These are phyloP conservation scores for Mycocentrospora acerina DNA, from an alignment of 2,329 filamentous ascomycete species.

Conservation along the genomic window DNA sequence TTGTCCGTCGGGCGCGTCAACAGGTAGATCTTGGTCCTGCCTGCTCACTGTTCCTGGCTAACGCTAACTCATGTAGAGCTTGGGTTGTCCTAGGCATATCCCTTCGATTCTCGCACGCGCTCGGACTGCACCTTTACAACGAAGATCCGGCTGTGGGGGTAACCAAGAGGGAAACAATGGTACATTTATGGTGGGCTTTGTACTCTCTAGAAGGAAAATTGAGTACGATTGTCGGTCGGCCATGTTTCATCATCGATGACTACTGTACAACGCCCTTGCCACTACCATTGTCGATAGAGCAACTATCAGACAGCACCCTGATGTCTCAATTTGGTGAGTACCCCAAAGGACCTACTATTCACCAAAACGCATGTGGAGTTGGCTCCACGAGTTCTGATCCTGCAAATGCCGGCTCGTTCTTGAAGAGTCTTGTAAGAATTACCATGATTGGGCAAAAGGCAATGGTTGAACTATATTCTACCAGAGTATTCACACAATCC, in stretches of 20 bases:
- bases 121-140: slow-evolving; percentile 41
- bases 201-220: slow-evolving; percentile 37
- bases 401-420: no score
- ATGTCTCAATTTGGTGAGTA: neutral
- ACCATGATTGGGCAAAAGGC: slow-evolving; percentile 12
- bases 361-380: slow-evolving; percentile 1
- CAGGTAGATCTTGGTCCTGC: no score
- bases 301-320: neutral
- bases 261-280: slow-evolving; percentile 35
- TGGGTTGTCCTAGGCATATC: slow-evolving; percentile 40
- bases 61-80: no score
- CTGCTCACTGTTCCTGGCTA: no score
- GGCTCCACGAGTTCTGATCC: no score
- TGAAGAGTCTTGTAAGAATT: no score
- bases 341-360: neutral
- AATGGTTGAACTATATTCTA: slow-evolving; percentile 29
- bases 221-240: slow-evolving; percentile 38
- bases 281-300: slow-evolving; percentile 6
- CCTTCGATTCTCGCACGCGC: slow-evolving; percentile 37
- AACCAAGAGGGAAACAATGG: slow-evolving; percentile 29
- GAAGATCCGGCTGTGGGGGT: slow-evolving; percentile 18
- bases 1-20: no score
- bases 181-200: slow-evolving; percentile 43
- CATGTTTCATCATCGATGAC: slow-evolving; percentile 31
- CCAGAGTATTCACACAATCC: slow-evolving; percentile 18